Evolutionary conservation across 225 moss, liverwort and hornwort species (phyloP).

Genomic region (Ulota crispa): DNA sequence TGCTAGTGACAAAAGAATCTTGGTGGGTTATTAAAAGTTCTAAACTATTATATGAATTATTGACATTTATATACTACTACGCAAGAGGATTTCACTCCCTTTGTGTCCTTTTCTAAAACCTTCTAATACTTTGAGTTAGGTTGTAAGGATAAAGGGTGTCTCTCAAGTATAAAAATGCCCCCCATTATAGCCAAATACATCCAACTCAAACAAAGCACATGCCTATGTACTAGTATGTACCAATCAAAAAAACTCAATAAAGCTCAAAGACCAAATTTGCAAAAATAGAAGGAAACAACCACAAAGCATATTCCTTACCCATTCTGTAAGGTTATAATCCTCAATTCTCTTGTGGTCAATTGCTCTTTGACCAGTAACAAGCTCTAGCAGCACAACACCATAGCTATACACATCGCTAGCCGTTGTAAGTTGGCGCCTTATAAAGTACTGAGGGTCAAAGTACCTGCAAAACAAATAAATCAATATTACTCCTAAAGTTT

Average conservation of each 20-base stretch:
- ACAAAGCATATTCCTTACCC: constrained; percentile 17
- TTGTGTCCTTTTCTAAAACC: too few species aligned
- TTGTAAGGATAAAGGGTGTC: too few species aligned
- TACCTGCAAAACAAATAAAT: constrained; percentile 22
- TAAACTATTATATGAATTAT: background rate
- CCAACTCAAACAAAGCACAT: too few species aligned
- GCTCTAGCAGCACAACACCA: constrained; percentile 51
- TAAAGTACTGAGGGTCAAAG: constrained; percentile 55
- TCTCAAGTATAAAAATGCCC: too few species aligned
- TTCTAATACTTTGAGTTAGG: too few species aligned
- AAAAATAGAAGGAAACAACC: background rate
- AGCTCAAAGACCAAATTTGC: background rate
- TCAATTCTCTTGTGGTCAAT: constrained; percentile 37
- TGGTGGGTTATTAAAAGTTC: background rate
- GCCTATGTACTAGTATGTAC: too few species aligned
- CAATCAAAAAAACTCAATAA: background rate
- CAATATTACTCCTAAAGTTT: background rate
- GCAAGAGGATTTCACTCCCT: too few species aligned
- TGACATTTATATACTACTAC: background rate
- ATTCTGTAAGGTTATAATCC: constrained; percentile 39
- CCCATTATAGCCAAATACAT: too few species aligned
- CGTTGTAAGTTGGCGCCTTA: constrained; percentile 47
- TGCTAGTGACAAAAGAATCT: background rate
- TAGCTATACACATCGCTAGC: constrained; percentile 50
- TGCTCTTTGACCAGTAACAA: constrained; percentile 52